Percentiles rank a stretch among this genome's conserved stretches.
Evolutionary conservation across 2,329 filamentous ascomycete species (phyloP).

Genomic region (Penicillium crustosum): DNA sequence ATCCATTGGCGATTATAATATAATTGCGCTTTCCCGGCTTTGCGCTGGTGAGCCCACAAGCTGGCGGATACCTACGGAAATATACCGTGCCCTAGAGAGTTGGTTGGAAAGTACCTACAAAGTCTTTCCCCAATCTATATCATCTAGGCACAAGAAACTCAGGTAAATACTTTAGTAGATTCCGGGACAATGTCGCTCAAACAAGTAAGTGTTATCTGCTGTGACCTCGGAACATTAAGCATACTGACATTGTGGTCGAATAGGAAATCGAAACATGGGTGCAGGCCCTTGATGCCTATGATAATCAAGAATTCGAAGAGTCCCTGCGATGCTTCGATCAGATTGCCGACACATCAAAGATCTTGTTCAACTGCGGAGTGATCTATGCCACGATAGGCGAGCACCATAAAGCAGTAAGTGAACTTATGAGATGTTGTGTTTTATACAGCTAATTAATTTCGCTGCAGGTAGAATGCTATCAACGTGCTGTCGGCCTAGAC

Average conservation of each 20-base stretch:
- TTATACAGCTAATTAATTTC: constrained; percentile 10
- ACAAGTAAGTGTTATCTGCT: constrained; percentile 48
- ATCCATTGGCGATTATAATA: constrained; percentile 18
- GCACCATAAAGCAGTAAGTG: constrained; percentile 85
- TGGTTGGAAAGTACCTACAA: constrained; percentile 6
- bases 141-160: not conserved
- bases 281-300: constrained; percentile 82
- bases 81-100: constrained; percentile 4
- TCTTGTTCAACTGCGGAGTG: constrained; percentile 96
- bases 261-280: constrained; percentile 99
- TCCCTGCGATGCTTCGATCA: constrained; percentile 78
- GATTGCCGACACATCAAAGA: constrained; percentile 95
- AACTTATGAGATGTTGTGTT: not conserved
- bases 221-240: not conserved
- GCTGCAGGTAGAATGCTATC: constrained; percentile 84
- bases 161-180: not conserved
- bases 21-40: constrained; percentile 10
- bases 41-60: not conserved
- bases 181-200: constrained; percentile 57
- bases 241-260: constrained; percentile 7
- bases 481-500: constrained; percentile 84
- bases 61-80: not conserved
- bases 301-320: constrained; percentile 96
- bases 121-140: constrained; percentile 1
- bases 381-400: constrained; percentile 96